Evolutionary conservation across 305 asterid genomes (phyloP).

Genomic region (Salvia sclarea): DNA sequence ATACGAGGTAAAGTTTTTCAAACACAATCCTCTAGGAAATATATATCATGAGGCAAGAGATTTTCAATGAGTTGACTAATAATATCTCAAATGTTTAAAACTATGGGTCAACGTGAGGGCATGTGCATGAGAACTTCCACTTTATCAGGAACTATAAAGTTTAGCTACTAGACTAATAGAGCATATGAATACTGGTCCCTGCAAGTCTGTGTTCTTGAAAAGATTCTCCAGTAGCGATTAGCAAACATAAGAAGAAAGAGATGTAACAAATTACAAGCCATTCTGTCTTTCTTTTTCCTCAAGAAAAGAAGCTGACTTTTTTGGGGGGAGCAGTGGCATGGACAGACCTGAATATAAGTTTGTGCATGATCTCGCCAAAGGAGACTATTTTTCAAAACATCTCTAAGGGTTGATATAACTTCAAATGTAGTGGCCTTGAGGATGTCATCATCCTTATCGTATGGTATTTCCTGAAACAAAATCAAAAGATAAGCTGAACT

Average conservation of each 20-base stretch:
- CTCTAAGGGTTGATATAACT: slow-evolving; percentile 91
- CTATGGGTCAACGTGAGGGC: neutral
- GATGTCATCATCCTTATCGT: slow-evolving; percentile 84
- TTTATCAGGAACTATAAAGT: slow-evolving; percentile 7
- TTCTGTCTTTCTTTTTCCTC: slow-evolving; percentile 1
- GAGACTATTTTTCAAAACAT: slow-evolving; percentile 84
- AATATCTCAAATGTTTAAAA: slow-evolving; percentile 20
- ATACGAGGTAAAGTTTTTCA: neutral
- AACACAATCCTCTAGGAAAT: neutral
- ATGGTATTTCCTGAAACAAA: slow-evolving; percentile 71
- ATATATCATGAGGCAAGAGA: neutral
- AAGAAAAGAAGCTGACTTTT: neutral
- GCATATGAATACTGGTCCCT: neutral
- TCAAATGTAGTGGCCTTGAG: slow-evolving; percentile 96
- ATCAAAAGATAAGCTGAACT: slow-evolving; percentile 22
- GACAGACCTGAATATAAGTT: slow-evolving; percentile 83
- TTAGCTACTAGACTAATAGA: slow-evolving; percentile 9
- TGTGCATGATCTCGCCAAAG: slow-evolving; percentile 98
- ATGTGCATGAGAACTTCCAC: slow-evolving; percentile 17
- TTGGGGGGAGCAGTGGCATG: neutral
- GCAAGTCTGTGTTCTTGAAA: slow-evolving; percentile 14
- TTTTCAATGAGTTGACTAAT: neutral
- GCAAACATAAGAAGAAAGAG: no score
- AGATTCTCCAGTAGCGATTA: neutral
- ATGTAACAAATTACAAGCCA: slow-evolving; percentile 9